Evolutionary conservation across 345 rosid genomes (phyloP), one percentile per base, ranked within the genome.

Genomic region (Punica granatum): DNA sequence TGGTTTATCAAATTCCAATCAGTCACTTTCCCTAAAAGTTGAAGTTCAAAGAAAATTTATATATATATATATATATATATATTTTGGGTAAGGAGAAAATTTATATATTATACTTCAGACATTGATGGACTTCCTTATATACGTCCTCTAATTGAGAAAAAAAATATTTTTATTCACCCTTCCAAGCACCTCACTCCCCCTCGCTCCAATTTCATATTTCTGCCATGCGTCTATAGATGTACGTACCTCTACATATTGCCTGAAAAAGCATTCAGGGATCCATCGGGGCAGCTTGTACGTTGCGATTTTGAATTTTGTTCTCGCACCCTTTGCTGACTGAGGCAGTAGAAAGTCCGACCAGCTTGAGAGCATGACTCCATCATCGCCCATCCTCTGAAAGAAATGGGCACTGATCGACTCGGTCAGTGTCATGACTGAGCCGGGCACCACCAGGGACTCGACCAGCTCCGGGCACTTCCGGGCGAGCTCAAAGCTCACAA

Each of bases 401-500:
- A 18, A 37, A 7, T 36, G 74, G 1, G 49, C 37, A 46, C 64
- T 64, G 0, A 79, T 64, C 4, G 83, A 77, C 39, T 83, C 81
- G 0, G 87, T 85, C 66, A 79, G 1, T 11, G 60, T 80, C 72
- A 76, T 59, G 18, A 74, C 75, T 3, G 76, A 64, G 62, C 78
- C 25, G 21, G 35, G 43, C 13, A 73, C 67, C 25, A 81, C 84
- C 81, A 85, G 6, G 9, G 84, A 75, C 49, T 69, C 67, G 25
- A 83, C 82, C 74, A 85, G 64, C 9, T 77, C 70, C 3, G 85
- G 84, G 14, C 39, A 63, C 68, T 65, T 54, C 67, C 72, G 72
- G 0, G 84, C 85, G 81, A 85, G 72, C 66, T 77, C 75, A 70
- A 85, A 79, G 32, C 82, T 79, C 18, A 79, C 82, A 65, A 70